Evolutionary conservation across 1,284 basidiomycete genomes (phyloP).

Genomic region (Entoloma clypeatum): DNA sequence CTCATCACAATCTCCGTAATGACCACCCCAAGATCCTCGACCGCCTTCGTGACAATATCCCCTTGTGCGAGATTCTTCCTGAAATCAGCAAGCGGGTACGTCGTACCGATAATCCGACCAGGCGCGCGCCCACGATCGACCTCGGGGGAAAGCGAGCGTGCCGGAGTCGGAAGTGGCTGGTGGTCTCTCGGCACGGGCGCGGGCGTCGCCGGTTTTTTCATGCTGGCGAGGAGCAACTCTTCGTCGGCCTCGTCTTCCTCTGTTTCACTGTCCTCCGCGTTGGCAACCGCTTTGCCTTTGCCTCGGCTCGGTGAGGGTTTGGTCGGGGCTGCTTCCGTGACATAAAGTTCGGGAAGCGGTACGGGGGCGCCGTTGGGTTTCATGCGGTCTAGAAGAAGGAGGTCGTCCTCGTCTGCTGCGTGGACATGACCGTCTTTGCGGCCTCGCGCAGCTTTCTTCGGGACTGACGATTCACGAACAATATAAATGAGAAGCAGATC

Average conservation of each 20-base stretch:
- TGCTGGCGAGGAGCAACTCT: slow-evolving; percentile 25
- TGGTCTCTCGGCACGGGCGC: slow-evolving; percentile 20
- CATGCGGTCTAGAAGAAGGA: slow-evolving; percentile 58
- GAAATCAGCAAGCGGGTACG: slow-evolving; percentile 76
- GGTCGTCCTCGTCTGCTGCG: slow-evolving; percentile 59
- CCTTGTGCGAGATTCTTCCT: slow-evolving; percentile 62
- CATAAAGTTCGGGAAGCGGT: slow-evolving; percentile 20
- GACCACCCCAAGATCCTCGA: slow-evolving; percentile 71
- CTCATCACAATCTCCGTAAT: slow-evolving; percentile 66
- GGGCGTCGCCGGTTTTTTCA: slow-evolving; percentile 22
- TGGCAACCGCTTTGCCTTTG: slow-evolving; percentile 26
- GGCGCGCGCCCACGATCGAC: slow-evolving; percentile 51
- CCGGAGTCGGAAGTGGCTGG: slow-evolving; percentile 44
- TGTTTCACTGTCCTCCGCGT: slow-evolving; percentile 41
- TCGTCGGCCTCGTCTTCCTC: slow-evolving; percentile 35
- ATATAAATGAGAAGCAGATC: background rate
- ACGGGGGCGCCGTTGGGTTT: slow-evolving; percentile 27
- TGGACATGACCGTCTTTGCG: slow-evolving; percentile 60
- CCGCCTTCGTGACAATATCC: slow-evolving; percentile 78
- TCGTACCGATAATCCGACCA: slow-evolving; percentile 69
- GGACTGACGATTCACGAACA: slow-evolving; percentile 38
- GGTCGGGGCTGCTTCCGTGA: slow-evolving; percentile 10
- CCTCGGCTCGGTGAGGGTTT: slow-evolving; percentile 19
- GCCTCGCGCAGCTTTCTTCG: slow-evolving; percentile 46
- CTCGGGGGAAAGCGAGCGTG: slow-evolving; percentile 46